Conservation (phyloP, 163 green algal genomes). For the Picocystis sp. region DNA sequence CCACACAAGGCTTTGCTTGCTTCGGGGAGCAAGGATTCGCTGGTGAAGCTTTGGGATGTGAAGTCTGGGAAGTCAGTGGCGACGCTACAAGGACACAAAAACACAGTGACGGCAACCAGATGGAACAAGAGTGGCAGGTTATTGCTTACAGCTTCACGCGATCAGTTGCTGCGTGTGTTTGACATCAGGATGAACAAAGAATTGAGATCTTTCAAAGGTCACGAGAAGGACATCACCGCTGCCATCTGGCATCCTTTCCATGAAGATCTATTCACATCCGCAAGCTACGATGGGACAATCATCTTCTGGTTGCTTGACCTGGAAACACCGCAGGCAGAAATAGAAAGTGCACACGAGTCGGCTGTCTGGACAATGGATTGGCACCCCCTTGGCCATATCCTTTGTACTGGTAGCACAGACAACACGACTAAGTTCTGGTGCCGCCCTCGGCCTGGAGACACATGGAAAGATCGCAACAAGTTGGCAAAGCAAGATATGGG, state of each 20-base stretch:
- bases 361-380: slow-evolving; percentile 49
- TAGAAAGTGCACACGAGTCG: slow-evolving; percentile 37
- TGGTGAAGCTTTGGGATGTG: slow-evolving; percentile 86
- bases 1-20: slow-evolving; percentile 55
- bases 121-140: slow-evolving; percentile 90
- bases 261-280: slow-evolving; percentile 66
- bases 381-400: slow-evolving; percentile 68
- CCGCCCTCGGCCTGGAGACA: no score
- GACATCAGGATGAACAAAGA: slow-evolving; percentile 63
- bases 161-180: slow-evolving; percentile 53
- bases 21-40: slow-evolving; percentile 57
- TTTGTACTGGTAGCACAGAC: slow-evolving; percentile 30
- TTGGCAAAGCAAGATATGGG: no score
- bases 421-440: no score
- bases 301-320: slow-evolving; percentile 28
- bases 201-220: slow-evolving; percentile 46
- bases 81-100: slow-evolving; percentile 72
- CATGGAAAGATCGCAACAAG: no score
- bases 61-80: slow-evolving; percentile 26
- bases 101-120: slow-evolving; percentile 45
- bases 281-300: slow-evolving; percentile 36
- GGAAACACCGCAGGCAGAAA: slow-evolving; percentile 20
- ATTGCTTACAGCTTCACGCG: slow-evolving; percentile 56
- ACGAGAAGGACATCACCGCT: slow-evolving; percentile 55
- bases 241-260: slow-evolving; percentile 70